Conservation (phyloP, 495 filamentous ascomycete species). For the Penicillium crystallinum region DNA sequence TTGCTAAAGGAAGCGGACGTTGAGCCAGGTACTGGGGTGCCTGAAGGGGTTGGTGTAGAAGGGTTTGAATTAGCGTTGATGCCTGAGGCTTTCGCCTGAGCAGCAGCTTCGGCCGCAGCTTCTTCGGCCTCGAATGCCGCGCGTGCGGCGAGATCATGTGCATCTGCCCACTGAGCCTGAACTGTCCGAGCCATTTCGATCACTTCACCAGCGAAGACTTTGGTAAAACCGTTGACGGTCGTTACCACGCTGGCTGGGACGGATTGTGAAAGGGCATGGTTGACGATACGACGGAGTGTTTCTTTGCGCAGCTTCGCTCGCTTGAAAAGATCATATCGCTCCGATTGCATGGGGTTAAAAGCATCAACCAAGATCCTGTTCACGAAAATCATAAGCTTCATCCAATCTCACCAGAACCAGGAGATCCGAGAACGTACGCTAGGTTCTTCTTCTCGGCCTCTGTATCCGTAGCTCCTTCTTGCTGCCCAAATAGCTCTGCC, state of each 20-base stretch:
- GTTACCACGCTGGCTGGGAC: slow-evolving; percentile 73
- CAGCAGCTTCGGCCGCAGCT: slow-evolving; percentile 34
- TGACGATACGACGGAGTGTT: slow-evolving; percentile 65
- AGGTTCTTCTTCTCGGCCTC: slow-evolving; percentile 67
- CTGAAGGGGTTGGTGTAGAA: slow-evolving; percentile 14
- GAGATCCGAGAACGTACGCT: slow-evolving; percentile 39
- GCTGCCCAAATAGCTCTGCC: slow-evolving; percentile 56
- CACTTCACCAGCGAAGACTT: slow-evolving; percentile 78
- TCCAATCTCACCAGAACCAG: background rate
- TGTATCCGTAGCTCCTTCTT: slow-evolving; percentile 57
- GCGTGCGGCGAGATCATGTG: slow-evolving; percentile 36
- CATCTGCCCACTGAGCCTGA: slow-evolving; percentile 69
- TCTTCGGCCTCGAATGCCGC: slow-evolving; percentile 31
- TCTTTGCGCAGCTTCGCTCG: slow-evolving; percentile 63
- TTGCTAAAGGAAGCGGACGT: slow-evolving; percentile 6
- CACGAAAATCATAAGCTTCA: slow-evolving; percentile 9
- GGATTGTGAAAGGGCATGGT: slow-evolving; percentile 84
- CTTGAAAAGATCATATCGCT: slow-evolving; percentile 69
- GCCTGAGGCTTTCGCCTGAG: slow-evolving; percentile 34
- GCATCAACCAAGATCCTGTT: slow-evolving; percentile 60
- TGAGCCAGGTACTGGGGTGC: slow-evolving; percentile 8
- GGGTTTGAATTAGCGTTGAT: slow-evolving; percentile 10
- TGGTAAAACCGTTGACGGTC: slow-evolving; percentile 74
- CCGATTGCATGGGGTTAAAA: slow-evolving; percentile 63
- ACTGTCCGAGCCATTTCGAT: slow-evolving; percentile 75